phyloP scores from a whole-genome alignment of 1,284 basidiomycete genomes.

The Sporisorium graminicola region DNA sequence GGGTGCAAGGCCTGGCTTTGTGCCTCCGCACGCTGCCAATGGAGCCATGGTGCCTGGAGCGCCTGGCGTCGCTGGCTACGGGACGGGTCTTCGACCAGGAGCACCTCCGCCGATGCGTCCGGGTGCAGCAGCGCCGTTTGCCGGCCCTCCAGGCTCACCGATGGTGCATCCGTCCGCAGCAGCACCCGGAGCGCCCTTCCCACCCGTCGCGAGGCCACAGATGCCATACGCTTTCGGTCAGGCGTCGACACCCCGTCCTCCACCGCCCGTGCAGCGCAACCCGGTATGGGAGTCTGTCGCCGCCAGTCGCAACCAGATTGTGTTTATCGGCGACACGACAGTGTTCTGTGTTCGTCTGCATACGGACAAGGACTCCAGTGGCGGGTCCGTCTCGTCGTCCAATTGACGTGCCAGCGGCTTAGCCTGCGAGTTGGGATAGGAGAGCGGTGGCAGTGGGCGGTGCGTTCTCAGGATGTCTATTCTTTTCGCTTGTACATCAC shows the following conservation, averaged over 20 bases:
- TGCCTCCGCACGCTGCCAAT: conserved; percentile 23
- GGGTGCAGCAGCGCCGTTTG: conserved; percentile 24
- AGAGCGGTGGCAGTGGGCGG: not conserved
- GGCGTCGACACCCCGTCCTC: conserved; percentile 35
- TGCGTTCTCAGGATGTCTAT: not conserved
- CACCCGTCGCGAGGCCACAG: conserved; percentile 27
- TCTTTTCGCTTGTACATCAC: conserved; percentile 18
- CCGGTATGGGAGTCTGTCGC: conserved; percentile 65
- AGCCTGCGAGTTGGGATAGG: not conserved
- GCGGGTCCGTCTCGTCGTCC: conserved; percentile 37
- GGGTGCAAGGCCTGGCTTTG: conserved; percentile 39
- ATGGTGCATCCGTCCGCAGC: conserved; percentile 34
- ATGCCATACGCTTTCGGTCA: conserved; percentile 56
- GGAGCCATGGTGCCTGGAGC: conserved; percentile 36
- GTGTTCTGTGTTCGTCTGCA: conserved; percentile 62
- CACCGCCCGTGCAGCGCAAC: conserved; percentile 54
- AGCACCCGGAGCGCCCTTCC: conserved; percentile 20
- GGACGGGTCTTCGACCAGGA: conserved; percentile 22
- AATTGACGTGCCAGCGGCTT: conserved; percentile 4
- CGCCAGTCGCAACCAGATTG: conserved; percentile 64
- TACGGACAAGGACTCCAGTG: conserved; percentile 36
- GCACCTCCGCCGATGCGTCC: conserved; percentile 37
- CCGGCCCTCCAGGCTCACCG: conserved; percentile 30
- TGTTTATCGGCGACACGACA: conserved; percentile 65
- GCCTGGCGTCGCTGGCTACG: conserved; percentile 29